These are phyloP conservation scores for Osmanthus fragrans DNA, from an alignment of 257 asterid genomes.

Conservation along the genomic window DNA sequence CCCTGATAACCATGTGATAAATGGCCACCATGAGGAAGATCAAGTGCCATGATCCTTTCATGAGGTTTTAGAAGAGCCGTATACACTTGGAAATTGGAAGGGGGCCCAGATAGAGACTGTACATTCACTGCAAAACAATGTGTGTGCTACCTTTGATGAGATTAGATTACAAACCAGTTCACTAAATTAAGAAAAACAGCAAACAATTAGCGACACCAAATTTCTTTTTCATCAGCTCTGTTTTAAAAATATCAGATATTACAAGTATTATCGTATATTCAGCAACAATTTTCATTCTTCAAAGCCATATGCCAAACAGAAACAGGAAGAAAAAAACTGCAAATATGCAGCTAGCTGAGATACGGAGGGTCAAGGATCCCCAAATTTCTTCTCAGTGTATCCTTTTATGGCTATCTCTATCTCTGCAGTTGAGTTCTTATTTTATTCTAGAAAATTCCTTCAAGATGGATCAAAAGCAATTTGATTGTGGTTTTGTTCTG, in stretches of 20 bases:
- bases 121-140: constrained; percentile 73
- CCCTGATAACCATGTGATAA: constrained; percentile 99
- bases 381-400: not conserved
- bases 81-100: constrained; percentile 94
- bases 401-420: not conserved
- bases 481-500: not conserved
- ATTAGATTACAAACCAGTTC: not conserved
- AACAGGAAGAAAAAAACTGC: not conserved
- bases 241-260: not conserved
- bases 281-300: not conserved
- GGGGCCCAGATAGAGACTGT: constrained; percentile 94
- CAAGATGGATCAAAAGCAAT: not conserved
- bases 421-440: not conserved
- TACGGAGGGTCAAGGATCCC: not conserved
- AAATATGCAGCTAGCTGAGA: not conserved
- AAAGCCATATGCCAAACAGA: not conserved
- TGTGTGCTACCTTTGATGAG: constrained; percentile 3
- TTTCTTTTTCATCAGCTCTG: not conserved
- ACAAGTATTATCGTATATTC: not conserved
- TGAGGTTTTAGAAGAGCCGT: constrained; percentile 92
- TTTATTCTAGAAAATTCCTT: not conserved
- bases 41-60: constrained; percentile 98
- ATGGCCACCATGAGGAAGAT: constrained; percentile 99
- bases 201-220: not conserved
- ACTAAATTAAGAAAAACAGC: not conserved